Conservation (phyloP, 2,329 filamentous ascomycete genomes). For the Fusarium haematococcum region DNA sequence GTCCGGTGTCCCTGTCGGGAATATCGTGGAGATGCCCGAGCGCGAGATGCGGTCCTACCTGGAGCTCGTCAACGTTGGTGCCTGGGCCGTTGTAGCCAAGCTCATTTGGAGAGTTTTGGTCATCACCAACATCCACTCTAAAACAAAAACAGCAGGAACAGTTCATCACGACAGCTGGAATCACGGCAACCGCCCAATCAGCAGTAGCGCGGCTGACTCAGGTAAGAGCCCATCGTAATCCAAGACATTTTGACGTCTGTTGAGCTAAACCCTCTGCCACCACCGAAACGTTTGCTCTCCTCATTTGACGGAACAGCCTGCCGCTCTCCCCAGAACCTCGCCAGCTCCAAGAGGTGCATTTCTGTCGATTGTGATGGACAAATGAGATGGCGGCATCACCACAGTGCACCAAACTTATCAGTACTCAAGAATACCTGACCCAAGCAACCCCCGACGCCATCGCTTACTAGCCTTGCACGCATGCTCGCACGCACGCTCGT, state of each 20-base stretch:
- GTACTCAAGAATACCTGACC: conserved; percentile 40
- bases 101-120: background rate
- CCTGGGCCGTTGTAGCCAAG: background rate
- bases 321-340: conserved; percentile 22
- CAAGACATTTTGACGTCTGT: conserved; percentile 31
- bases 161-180: conserved; percentile 9
- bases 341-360: conserved; percentile 25
- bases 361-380: conserved; percentile 39
- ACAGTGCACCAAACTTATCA: conserved; percentile 42
- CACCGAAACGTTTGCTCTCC: conserved; percentile 13
- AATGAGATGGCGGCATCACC: conserved; percentile 33
- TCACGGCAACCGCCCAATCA: conserved; percentile 20
- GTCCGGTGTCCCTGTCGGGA: background rate
- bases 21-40: background rate
- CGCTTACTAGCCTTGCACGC: conserved; percentile 37
- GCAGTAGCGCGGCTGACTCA: conserved; percentile 17
- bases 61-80: background rate
- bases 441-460: conserved; percentile 33
- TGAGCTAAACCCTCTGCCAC: conserved; percentile 11
- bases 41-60: background rate
- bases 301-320: conserved; percentile 23
- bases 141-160: conserved; percentile 37
- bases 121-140: conserved; percentile 4
- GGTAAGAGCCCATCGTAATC: conserved; percentile 21
- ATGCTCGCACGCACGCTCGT: background rate